Evolutionary conservation across 306 rosid species (phyloP), one percentile per base, ranked within the genome.

Genomic region (Lupinus albus): DNA sequence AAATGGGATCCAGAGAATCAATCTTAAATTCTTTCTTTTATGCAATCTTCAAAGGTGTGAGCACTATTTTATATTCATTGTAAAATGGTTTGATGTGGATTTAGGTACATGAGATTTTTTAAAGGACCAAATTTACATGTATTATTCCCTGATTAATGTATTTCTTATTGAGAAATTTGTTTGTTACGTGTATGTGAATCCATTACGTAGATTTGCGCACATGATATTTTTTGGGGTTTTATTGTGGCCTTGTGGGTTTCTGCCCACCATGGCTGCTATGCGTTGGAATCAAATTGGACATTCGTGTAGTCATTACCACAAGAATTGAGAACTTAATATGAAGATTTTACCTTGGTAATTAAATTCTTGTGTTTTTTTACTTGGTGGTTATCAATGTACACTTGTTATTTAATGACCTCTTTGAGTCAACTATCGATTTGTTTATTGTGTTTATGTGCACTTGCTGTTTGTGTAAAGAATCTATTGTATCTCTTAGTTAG

Each of bases 51-150:
- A 3, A 59, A 57, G 3, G 57, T 58, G 11, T 66, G n/a, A 49
- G 11, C 15, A 54, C 42, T 14, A 7, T 28, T 45, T 36, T 20
- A 17, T 64, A 2, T 11, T 21, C 60, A 25, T 61, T 28, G 20
- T 15, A 18, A 55, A 20, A 32, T 17, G 50, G 63, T 49, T 72
- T 62, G 55, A 42, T 41, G 53, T 61, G 70, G 56, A 15, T 65
- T 54, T 65, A 21, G 12, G 48, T 10, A 15, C 14, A 32, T 1
- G 53, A 32, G 20, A 8, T 28, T 30, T 69, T 69, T 28, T 8
- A 7, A 5, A 42, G 7, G 16, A 13, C 16, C 4, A 13, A 65
- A 18, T 6, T 55, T 64, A 20, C 61, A 58, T 64, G 16, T 17
- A 9, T 47, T 64, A 12, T 35, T n/a, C n/a, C 60, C 8, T 8